Evolutionary conservation across 2,329 filamentous ascomycete genomes (phyloP), one percentile per base, ranked within the genome.

Genomic region (Dothidotthia symphoricarpi): DNA sequence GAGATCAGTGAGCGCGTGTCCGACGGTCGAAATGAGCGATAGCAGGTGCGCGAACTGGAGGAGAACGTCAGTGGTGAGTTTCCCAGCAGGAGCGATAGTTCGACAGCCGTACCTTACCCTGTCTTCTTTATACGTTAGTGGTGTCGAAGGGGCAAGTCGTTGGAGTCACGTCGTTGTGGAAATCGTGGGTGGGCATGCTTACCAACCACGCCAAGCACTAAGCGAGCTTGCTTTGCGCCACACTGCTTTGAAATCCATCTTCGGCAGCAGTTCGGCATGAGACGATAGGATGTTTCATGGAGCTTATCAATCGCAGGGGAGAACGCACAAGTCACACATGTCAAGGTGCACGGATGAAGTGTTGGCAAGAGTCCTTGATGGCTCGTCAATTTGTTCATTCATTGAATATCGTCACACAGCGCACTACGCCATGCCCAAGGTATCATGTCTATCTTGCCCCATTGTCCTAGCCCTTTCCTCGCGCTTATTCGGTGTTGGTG

Each of bases 401-500:
- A 55, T 57, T 55, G 49, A 43, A 50, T 53, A 46, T 57, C 51
- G 43, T 57, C 49, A 48, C 36, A 45, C 40, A 38, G 43, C 41
- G 36, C 30, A 33, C 37, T 47, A 45, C 46, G 47, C 48, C 44
- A 39, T 51, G 39, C 47, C 40, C 48, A 22, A 45, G 50, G 51
- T 57, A 59, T 57, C 49, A 51, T 43, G 39, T 56, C 44, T 53
- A 49, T 47, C 36, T 49, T 37, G 27, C 39, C 36, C 39, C 31
- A 39, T 43, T 28, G 19, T 33, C 35, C 31, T 27, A 28, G 15
- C 27, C 17, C 13, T 26, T 24, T 31, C 25, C 19, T 22, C 19
- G 9, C 19, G 19, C 19, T 22, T 22, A 22, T 48, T 65, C 61
- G 37, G 69, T 60, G 61, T 83, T 82, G 73, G 88, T 83, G 75